Percentiles rank a stretch among this genome's conserved stretches.
Conservation (phyloP, 2,329 filamentous ascomycete species). For the Cladophialophora carrionii region DNA sequence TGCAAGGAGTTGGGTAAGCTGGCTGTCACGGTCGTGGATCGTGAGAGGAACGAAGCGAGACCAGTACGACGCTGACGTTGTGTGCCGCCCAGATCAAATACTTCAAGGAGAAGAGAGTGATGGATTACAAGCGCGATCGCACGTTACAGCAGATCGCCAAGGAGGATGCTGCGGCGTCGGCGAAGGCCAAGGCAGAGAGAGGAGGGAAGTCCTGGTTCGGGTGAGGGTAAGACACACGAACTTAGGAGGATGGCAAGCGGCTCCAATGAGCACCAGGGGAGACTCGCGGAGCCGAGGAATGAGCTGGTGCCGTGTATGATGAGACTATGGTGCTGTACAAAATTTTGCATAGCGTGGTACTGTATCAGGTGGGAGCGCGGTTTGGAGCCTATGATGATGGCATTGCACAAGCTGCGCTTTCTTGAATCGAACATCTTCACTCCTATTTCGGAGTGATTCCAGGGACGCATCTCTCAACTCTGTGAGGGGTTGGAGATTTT, state of each 20-base stretch:
- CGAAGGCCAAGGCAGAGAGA: conserved; percentile 48
- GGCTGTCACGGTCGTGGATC: neutral
- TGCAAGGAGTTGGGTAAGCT: conserved; percentile 82
- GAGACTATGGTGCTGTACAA: neutral
- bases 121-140: conserved; percentile 83
- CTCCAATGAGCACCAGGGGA: neutral
- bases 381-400: neutral
- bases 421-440: conserved; percentile 13
- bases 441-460: neutral
- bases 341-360: conserved; percentile 16
- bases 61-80: neutral
- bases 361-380: neutral
- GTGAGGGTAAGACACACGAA: conserved; percentile 18
- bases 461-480: neutral
- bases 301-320: neutral
- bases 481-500: neutral
- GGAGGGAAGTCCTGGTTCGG: conserved; percentile 40
- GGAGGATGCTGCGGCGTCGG: conserved; percentile 70
- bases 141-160: conserved; percentile 74
- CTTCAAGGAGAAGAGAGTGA: conserved; percentile 94
- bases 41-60: neutral
- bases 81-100: conserved; percentile 76
- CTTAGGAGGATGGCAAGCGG: too few relatives aligned
- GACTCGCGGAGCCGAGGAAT: neutral
- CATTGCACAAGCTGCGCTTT: neutral